These are phyloP conservation scores for Eimeria sp. DNA, from an alignment of 169 alveolate species.

Conservation along the genomic window DNA sequence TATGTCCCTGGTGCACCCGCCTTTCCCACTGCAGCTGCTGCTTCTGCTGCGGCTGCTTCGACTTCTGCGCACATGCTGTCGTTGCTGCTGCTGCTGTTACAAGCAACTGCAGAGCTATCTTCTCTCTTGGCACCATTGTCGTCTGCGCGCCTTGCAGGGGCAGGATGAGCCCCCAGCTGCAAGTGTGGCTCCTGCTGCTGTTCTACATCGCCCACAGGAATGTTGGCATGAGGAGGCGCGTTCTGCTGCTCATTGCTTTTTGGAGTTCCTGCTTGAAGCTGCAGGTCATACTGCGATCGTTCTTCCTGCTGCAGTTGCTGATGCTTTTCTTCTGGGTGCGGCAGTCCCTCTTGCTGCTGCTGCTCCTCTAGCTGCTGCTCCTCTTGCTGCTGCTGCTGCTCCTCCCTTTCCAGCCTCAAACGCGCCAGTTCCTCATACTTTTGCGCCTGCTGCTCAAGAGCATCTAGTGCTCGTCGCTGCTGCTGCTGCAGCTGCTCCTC, in stretches of 20 bases:
- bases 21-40: background rate
- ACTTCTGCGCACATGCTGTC: background rate
- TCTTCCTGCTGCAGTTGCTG: constrained; percentile 58
- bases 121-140: constrained; percentile 10
- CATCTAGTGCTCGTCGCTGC: constrained; percentile 15
- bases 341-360: constrained; percentile 21
- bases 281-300: constrained; percentile 2
- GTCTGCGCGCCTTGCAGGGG: background rate
- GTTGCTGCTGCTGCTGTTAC: constrained; percentile 29
- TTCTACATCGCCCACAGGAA: background rate
- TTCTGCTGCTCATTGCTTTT: background rate
- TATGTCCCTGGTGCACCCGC: background rate
- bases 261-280: background rate
- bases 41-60: background rate
- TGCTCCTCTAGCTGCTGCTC: constrained; percentile 3
- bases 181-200: background rate
- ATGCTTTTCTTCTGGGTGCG: background rate
- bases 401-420: constrained; percentile 28
- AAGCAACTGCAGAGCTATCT: constrained; percentile 25
- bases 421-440: constrained; percentile 42
- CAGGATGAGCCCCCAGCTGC: background rate
- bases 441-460: constrained; percentile 28
- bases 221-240: background rate
- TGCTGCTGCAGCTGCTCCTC: constrained; percentile 80
- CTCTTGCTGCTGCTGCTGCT: constrained; percentile 40